A percentile compares a stretch with the other conserved stretches of the same genome.
Conservation (phyloP, 495 filamentous ascomycete genomes). For the Tuber indicum region DNA sequence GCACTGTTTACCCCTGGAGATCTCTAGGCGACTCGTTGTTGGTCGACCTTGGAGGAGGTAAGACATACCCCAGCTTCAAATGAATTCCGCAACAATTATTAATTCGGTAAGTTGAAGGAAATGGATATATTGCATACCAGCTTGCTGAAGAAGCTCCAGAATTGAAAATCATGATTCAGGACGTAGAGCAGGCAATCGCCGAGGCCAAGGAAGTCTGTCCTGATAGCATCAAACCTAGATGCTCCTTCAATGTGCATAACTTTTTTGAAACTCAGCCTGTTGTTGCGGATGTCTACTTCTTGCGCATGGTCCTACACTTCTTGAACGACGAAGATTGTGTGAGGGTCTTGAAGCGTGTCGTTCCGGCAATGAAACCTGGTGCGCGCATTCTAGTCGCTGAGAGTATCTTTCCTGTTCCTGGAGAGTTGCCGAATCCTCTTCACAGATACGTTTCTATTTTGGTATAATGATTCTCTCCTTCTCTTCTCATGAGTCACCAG, state of each 20-base stretch:
- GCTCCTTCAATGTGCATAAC: constrained; percentile 48
- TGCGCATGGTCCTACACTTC: constrained; percentile 54
- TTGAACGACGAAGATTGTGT: constrained; percentile 47
- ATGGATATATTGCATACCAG: constrained; percentile 18
- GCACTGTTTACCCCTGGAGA: constrained; percentile 19
- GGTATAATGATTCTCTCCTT: constrained; percentile 5
- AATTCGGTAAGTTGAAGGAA: constrained; percentile 7
- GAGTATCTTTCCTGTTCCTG: constrained; percentile 42
- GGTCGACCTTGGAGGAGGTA: constrained; percentile 21
- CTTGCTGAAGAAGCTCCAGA: constrained; percentile 25
- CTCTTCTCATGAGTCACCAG: background rate
- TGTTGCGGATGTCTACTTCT: constrained; percentile 52
- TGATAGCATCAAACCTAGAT: constrained; percentile 41
- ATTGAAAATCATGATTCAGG: constrained; percentile 43
- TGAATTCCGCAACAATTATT: background rate
- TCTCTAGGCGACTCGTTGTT: constrained; percentile 18
- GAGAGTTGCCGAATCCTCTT: constrained; percentile 21
- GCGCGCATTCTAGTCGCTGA: constrained; percentile 49
- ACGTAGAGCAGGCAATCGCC: constrained; percentile 38
- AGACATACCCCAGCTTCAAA: background rate
- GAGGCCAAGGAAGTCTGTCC: constrained; percentile 39
- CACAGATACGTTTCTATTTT: constrained; percentile 24
- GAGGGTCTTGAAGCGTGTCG: constrained; percentile 46
- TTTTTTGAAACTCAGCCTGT: constrained; percentile 50
- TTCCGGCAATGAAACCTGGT: constrained; percentile 45